Evolutionary conservation across 2,329 filamentous ascomycete genomes (phyloP), one percentile per base, ranked within the genome.

Genomic region (Coniella lustricola): DNA sequence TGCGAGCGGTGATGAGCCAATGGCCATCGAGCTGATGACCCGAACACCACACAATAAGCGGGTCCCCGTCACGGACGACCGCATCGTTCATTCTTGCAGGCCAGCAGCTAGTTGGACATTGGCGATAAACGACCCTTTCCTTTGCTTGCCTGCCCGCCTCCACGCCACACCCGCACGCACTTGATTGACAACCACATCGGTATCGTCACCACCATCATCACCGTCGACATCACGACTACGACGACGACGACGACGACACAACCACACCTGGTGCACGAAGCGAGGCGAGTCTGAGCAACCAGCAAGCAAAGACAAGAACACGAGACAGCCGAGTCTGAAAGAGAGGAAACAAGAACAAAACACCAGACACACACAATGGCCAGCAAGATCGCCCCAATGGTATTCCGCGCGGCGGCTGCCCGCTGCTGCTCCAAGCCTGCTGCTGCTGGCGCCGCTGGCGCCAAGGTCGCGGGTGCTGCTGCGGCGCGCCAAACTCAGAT

Each of bases 301-400:
- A n/a, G n/a, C n/a, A n/a, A n/a, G n/a, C n/a, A n/a, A n/a, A n/a
- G n/a, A n/a, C n/a, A n/a, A n/a, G n/a, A n/a, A n/a, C n/a, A n/a
- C n/a, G n/a, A n/a, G n/a, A n/a, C n/a, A n/a, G n/a, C n/a, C n/a
- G n/a, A n/a, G n/a, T n/a, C n/a, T n/a, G n/a, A 29, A 29, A 29
- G 25, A 29, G 25, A 10, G 25, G 10, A 29, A 10, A 54, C 48
- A 56, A 53, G 14, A 62, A 58, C 56, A 95, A 29, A 10, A 29
- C 25, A n/a, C 25, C 5, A 29, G 25, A 29, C 5, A 5, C 25
- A 10, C 25, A 29, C 5, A 29, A 29, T 95, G 90, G 86, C 89
- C 67, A 90, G 85, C 67, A 91, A 85, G 75, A 72, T 95, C 64
- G 77, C 83, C 53, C 85, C 88, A 41, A 77, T 84, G 64, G 69